A percentile compares a stretch with the other conserved stretches of the same genome.
phyloP scores from a whole-genome alignment of 176 grass and related monocot genomes.

The Luzula sylvatica region DNA sequence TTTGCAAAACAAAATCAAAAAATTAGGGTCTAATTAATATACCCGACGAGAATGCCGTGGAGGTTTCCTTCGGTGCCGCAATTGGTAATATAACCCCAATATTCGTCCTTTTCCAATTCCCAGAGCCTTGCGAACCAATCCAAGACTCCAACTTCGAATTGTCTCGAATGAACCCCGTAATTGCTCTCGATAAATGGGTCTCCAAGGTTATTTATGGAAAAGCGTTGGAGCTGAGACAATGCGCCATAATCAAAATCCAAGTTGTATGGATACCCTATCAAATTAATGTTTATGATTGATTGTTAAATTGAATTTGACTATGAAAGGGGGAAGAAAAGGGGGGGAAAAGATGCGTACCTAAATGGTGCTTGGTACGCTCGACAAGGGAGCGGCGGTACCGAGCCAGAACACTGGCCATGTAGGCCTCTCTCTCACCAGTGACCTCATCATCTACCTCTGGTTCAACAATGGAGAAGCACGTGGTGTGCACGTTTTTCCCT shows the following conservation, averaged over 20 bases:
- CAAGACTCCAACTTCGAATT: slow-evolving; percentile 76
- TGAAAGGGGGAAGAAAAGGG: background rate
- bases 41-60: slow-evolving; percentile 89
- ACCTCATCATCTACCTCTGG: slow-evolving; percentile 75
- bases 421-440: slow-evolving; percentile 64
- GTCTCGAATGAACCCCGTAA: slow-evolving; percentile 76
- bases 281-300: background rate
- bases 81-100: slow-evolving; percentile 91
- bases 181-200: slow-evolving; percentile 92
- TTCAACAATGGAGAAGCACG: slow-evolving; percentile 55
- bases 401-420: slow-evolving; percentile 82
- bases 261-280: slow-evolving; percentile 74
- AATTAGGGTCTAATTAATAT: no score
- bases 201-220: slow-evolving; percentile 79
- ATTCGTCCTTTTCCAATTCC: slow-evolving; percentile 61
- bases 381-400: slow-evolving; percentile 50
- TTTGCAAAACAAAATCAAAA: no score
- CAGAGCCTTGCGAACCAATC: slow-evolving; percentile 91
- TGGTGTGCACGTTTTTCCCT: slow-evolving; percentile 64
- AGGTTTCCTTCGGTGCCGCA: slow-evolving; percentile 91
- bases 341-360: slow-evolving; percentile 29
- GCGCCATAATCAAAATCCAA: slow-evolving; percentile 81
- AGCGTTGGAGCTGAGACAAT: slow-evolving; percentile 54
- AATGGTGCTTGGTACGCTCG: slow-evolving; percentile 76
- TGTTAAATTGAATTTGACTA: no score